Base-by-base conservation (phyloP, 805 yeast genomes). In the Lipomyces kockii region DNA sequence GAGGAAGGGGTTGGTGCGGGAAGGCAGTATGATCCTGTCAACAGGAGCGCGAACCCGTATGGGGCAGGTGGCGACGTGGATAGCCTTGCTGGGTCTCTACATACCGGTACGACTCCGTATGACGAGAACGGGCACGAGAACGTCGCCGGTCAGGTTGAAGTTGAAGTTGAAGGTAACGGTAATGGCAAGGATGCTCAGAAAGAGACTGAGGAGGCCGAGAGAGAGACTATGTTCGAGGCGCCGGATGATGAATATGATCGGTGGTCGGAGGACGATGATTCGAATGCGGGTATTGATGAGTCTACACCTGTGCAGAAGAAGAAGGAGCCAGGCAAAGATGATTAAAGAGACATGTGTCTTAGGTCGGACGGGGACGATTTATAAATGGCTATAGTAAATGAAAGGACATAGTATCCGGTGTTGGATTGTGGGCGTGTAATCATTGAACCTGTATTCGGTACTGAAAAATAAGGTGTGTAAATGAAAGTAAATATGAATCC, bases 261-360 rank as follows among this genome's bases (percentile, higher is more conserved):
- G 25, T 69, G 72, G 72, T 69, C 72, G 2, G 72, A 69, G 60
- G 71, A 68, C 27, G 72, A 69, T 55, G 72, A 69, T 51, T 58
- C 25, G 22, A 58, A 52, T 43, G 39, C 25, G 37, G 60, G 11
- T 9, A 8, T 34, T 2, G 65, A n/a, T 4, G 64, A 53, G 29
- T 7, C 43, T 20, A 46, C 49, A 11, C 29, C 54, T 29, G 20
- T 43, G 52, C 12, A 46, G 39, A 58, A 49, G 35, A 58, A 55
- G 61, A 58, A 61, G 43, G 65, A 54, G 57, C 43, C 61, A 14
- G 65, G 65, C 11, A 67, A 55, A 61, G 65, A 62, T 49, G 65
- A 62, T 34, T 61, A 59, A 49, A 35, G 39, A 43, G 43, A n/a
- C 6, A 12, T 5, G 12, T 9, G 14, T 12, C 39, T 11, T 14